phyloP scores from a whole-genome alignment of 345 rosid genomes.

The Gynandropsis gynandra region DNA sequence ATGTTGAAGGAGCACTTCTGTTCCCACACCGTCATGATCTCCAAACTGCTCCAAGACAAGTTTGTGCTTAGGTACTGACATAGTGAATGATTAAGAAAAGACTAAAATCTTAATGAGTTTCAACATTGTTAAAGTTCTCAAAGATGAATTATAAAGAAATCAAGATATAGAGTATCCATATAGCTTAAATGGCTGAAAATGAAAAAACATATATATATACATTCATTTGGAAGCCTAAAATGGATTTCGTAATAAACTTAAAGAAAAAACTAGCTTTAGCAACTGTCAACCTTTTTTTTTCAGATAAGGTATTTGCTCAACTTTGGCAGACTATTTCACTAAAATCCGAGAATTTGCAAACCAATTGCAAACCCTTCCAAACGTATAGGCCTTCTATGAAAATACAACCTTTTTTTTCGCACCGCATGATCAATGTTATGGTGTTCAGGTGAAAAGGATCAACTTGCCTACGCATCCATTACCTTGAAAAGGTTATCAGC shows the following conservation, averaged over 20 bases:
- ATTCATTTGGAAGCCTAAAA: neutral
- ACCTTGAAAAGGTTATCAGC: slow-evolving; percentile 87
- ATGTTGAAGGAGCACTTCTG: slow-evolving; percentile 91
- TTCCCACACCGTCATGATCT: slow-evolving; percentile 79
- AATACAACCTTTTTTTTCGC: no score
- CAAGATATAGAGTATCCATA: no score
- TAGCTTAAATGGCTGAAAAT: neutral
- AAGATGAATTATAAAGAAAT: neutral
- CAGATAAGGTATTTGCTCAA: no score
- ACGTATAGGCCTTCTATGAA: no score
- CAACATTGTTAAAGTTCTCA: neutral
- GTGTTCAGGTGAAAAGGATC: no score
- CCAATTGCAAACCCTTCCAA: no score
- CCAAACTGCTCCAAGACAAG: slow-evolving; percentile 57
- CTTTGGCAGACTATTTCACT: no score
- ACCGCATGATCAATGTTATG: no score
- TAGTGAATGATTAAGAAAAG: neutral
- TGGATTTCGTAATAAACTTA: no score
- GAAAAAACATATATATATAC: neutral
- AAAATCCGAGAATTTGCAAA: no score
- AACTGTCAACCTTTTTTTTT: no score
- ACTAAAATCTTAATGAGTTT: neutral
- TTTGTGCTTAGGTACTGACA: slow-evolving; percentile 6
- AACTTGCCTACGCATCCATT: slow-evolving; percentile 12
- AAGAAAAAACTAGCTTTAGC: no score